Evolutionary conservation across 495 filamentous ascomycete species (phyloP).

Genomic region (Penicillium salamii): DNA sequence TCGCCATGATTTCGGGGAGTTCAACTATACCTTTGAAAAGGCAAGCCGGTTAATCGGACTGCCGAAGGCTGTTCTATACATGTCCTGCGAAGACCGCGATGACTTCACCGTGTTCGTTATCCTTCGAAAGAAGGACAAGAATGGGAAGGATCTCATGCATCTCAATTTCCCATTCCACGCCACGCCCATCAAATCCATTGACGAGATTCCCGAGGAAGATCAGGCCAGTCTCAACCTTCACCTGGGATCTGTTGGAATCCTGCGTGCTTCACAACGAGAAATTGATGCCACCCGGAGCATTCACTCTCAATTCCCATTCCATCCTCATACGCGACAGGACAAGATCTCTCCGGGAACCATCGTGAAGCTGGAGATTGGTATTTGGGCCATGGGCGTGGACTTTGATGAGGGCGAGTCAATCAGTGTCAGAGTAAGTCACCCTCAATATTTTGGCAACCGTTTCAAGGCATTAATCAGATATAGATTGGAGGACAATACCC

Average conservation of each 20-base stretch:
- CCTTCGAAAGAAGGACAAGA: conserved; percentile 34
- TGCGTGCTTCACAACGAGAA: conserved; percentile 33
- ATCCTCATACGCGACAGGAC: conserved; percentile 32
- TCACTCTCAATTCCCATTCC: conserved; percentile 32
- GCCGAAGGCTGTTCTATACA: conserved; percentile 36
- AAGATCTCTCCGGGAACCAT: conserved; percentile 31
- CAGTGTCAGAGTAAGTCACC: conserved; percentile 19
- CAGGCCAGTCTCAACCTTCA: conserved; percentile 23
- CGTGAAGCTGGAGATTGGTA: conserved; percentile 31
- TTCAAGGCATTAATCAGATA: neutral
- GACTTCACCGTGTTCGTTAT: conserved; percentile 41
- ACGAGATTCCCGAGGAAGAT: conserved; percentile 31
- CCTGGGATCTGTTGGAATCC: conserved; percentile 29
- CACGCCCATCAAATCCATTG: conserved; percentile 26
- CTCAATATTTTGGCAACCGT: neutral
- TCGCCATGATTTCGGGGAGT: conserved; percentile 18
- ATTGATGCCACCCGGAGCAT: conserved; percentile 22
- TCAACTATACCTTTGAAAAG: conserved; percentile 31
- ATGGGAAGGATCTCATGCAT: conserved; percentile 31
- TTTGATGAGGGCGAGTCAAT: conserved; percentile 29
- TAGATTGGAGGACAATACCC: conserved; percentile 36
- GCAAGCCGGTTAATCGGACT: conserved; percentile 29
- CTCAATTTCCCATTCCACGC: conserved; percentile 33
- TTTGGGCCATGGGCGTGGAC: conserved; percentile 35
- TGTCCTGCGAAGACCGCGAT: conserved; percentile 36